A percentile compares a stretch with the other conserved stretches of the same genome.
Evolutionary conservation across 495 filamentous ascomycete species (phyloP).

Genomic region (Neurospora intermedia): DNA sequence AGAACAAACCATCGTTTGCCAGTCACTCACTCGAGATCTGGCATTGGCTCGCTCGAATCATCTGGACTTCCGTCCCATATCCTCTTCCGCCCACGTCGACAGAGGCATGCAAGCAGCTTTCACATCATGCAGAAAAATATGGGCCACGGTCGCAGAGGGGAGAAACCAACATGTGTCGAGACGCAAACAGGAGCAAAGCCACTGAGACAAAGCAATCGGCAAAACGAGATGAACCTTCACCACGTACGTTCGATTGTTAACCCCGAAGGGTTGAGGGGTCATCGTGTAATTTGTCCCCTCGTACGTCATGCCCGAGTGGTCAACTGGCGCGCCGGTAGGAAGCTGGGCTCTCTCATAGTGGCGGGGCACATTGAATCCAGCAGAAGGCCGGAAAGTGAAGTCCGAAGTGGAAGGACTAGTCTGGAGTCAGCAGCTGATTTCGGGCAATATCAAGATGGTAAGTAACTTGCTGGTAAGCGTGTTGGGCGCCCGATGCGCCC

Average conservation of each 20-base stretch:
- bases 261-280: background rate
- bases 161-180: background rate
- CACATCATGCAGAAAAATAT: background rate
- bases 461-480: background rate
- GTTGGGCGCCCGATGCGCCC: background rate
- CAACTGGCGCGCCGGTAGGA: background rate
- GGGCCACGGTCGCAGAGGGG: background rate
- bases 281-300: background rate
- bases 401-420: background rate
- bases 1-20: background rate
- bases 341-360: background rate
- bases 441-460: background rate
- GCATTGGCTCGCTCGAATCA: background rate
- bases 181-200: background rate
- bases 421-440: background rate
- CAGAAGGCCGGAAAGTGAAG: background rate
- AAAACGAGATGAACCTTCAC: background rate
- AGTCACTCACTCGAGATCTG: background rate
- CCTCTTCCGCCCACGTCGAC: background rate
- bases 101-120: background rate
- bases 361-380: background rate
- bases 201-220: background rate
- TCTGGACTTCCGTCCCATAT: background rate
- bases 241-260: background rate
- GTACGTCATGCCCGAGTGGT: background rate